These are phyloP conservation scores for Graphilbum ipis-grandicollis DNA, from an alignment of 2,329 filamentous ascomycete species.

Conservation along the genomic window DNA sequence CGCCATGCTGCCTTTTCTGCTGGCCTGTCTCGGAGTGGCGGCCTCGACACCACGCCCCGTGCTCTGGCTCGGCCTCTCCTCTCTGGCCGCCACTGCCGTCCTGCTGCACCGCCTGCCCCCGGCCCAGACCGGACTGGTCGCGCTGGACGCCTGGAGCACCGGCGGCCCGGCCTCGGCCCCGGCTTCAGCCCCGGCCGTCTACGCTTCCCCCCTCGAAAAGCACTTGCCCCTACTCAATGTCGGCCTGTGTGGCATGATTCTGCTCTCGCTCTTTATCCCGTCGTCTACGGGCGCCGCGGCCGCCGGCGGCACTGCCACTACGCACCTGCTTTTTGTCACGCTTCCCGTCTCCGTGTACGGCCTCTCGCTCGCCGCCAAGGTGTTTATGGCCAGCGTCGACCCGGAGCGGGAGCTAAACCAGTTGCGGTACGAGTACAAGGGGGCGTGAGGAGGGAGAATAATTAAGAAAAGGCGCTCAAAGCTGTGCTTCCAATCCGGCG, in stretches of 20 bases:
- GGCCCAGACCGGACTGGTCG: slow-evolving; percentile 31
- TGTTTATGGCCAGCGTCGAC: slow-evolving; percentile 51
- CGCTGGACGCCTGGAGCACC: slow-evolving; percentile 21
- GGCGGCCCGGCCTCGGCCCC: slow-evolving; percentile 5
- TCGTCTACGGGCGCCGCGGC: slow-evolving; percentile 9
- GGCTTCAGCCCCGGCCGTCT: not conserved
- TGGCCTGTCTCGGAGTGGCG: slow-evolving; percentile 10
- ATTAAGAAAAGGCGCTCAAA: too few species aligned
- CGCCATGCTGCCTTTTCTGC: slow-evolving; percentile 15
- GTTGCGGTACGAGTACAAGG: slow-evolving; percentile 50
- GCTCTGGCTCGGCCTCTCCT: slow-evolving; percentile 41
- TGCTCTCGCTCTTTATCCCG: not conserved
- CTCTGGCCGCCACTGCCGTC: slow-evolving; percentile 44
- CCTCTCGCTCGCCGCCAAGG: slow-evolving; percentile 42
- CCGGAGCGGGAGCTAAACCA: slow-evolving; percentile 44
- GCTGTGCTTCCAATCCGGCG: too few species aligned
- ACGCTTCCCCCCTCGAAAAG: slow-evolving; percentile 28
- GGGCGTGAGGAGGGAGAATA: slow-evolving; percentile 28
- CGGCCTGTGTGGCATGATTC: slow-evolving; percentile 24
- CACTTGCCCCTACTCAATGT: slow-evolving; percentile 45
- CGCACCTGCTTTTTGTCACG: slow-evolving; percentile 20
- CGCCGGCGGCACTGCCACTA: slow-evolving; percentile 18
- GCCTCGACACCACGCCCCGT: slow-evolving; percentile 18
- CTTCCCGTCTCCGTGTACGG: slow-evolving; percentile 41
- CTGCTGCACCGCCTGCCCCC: slow-evolving; percentile 39